Evolutionary conservation across 2,329 filamentous ascomycete species (phyloP).

Genomic region (Proliferodiscus dingleyae): DNA sequence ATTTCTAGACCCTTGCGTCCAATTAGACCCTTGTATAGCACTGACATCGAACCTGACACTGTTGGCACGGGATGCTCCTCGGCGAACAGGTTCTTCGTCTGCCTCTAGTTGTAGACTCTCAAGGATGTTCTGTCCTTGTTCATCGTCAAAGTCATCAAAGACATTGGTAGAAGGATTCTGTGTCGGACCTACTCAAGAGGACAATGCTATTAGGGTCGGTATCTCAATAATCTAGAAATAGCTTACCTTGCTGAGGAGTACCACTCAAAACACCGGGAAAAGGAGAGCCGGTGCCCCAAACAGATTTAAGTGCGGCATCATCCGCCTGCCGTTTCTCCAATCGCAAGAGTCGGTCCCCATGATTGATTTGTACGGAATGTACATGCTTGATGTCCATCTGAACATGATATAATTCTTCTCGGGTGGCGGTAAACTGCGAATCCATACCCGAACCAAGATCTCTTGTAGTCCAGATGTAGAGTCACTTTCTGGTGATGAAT

Average conservation of each 20-base stretch:
- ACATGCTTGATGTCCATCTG: slow-evolving; percentile 68
- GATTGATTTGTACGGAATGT: slow-evolving; percentile 56
- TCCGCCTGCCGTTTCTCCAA: slow-evolving; percentile 64
- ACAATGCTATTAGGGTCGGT: no score
- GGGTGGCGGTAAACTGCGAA: slow-evolving; percentile 52
- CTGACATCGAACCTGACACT: slow-evolving; percentile 98
- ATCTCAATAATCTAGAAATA: slow-evolving; percentile 13
- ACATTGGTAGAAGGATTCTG: slow-evolving; percentile 77
- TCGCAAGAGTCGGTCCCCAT: slow-evolving; percentile 56
- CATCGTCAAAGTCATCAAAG: slow-evolving; percentile 82
- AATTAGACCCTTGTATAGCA: slow-evolving; percentile 80
- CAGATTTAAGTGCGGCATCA: slow-evolving; percentile 69
- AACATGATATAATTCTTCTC: slow-evolving; percentile 63
- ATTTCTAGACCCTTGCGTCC: slow-evolving; percentile 76
- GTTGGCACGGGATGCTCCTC: slow-evolving; percentile 88
- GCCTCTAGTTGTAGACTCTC: slow-evolving; percentile 79
- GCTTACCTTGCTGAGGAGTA: slow-evolving; percentile 80
- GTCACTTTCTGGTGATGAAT: no score
- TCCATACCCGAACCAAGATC: slow-evolving; percentile 50
- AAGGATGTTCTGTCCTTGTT: slow-evolving; percentile 74
- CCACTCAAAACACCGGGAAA: slow-evolving; percentile 82
- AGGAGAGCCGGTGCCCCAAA: slow-evolving; percentile 87
- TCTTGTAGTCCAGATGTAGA: slow-evolving; percentile 1
- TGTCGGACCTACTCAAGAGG: slow-evolving; percentile 65
- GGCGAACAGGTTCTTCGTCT: slow-evolving; percentile 78